Conservation (phyloP, 441 rosid genomes). For the Eutrema salsugineum region DNA sequence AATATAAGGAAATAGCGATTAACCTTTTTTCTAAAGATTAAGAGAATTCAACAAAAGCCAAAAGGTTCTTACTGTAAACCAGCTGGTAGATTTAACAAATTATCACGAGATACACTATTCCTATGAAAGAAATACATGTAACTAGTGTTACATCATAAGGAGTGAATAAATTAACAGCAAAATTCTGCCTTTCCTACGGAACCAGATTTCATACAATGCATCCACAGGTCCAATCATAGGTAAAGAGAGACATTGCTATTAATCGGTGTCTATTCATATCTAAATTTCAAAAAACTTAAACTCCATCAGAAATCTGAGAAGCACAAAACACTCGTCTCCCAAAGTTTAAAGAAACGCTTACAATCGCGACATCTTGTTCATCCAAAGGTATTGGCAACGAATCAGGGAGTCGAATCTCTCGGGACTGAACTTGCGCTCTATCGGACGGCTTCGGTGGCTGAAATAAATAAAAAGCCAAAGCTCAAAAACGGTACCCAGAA, state of each 20-base stretch:
- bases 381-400: conserved; percentile 75
- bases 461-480: not conserved
- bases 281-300: not conserved
- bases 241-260: not conserved
- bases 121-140: not conserved
- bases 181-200: not conserved
- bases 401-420: conserved; percentile 88
- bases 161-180: not conserved
- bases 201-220: not conserved
- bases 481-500: not conserved
- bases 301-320: not conserved
- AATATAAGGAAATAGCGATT: not conserved
- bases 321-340: not conserved
- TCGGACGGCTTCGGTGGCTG: conserved; percentile 80
- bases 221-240: not conserved
- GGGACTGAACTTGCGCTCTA: conserved; percentile 74
- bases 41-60: not conserved
- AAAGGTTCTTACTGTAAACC: not conserved
- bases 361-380: conserved; percentile 87
- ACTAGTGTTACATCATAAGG: not conserved
- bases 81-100: not conserved
- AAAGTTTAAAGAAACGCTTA: conserved; percentile 34
- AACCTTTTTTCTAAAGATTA: not conserved
- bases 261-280: not conserved
- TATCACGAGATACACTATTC: not conserved